These are phyloP conservation scores for Artemisia argyi DNA, from an alignment of 129 eudicot species.

Conservation along the genomic window DNA sequence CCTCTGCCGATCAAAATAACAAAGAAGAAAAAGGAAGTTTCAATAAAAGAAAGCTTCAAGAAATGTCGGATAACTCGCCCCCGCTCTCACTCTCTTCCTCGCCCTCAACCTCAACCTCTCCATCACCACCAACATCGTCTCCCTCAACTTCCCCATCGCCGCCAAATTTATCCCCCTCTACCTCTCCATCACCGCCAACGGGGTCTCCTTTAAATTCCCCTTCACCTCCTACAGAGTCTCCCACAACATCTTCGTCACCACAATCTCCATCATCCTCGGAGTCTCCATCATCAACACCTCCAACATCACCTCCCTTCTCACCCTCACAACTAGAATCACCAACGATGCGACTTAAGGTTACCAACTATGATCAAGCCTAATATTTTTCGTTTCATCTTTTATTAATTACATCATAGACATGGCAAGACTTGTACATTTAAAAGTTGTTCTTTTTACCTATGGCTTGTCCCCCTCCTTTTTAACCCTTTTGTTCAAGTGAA, in stretches of 20 bases:
- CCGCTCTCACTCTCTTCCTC: constrained; percentile 28
- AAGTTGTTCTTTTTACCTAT: constrained; percentile 10
- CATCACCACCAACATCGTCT: constrained; percentile 17
- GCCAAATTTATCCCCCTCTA: constrained; percentile 12
- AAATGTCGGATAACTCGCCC: constrained; percentile 37
- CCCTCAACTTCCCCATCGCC: constrained; percentile 33
- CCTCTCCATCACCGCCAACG: constrained; percentile 26
- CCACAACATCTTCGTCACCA: constrained; percentile 20
- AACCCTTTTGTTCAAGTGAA: constrained; percentile 29
- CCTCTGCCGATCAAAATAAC: constrained; percentile 9
- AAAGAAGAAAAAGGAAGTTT: constrained; percentile 32
- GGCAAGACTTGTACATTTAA: constrained; percentile 40
- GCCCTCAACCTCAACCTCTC: constrained; percentile 17
- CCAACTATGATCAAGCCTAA: constrained; percentile 40
- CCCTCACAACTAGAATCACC: constrained; percentile 65
- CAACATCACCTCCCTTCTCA: constrained; percentile 42
- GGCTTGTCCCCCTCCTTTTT: constrained; percentile 22
- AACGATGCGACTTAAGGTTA: constrained; percentile 52
- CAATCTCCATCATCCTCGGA: constrained; percentile 20
- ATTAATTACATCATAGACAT: constrained; percentile 35
- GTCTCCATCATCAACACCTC: constrained; percentile 15
- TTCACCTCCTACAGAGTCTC: constrained; percentile 26
- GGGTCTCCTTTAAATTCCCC: constrained; percentile 24
- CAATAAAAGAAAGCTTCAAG: constrained; percentile 71
- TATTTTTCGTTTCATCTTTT: constrained; percentile 24